Evolutionary conservation across 176 grass and related monocot genomes (phyloP).

Genomic region (Hyparrhenia diplandra): DNA sequence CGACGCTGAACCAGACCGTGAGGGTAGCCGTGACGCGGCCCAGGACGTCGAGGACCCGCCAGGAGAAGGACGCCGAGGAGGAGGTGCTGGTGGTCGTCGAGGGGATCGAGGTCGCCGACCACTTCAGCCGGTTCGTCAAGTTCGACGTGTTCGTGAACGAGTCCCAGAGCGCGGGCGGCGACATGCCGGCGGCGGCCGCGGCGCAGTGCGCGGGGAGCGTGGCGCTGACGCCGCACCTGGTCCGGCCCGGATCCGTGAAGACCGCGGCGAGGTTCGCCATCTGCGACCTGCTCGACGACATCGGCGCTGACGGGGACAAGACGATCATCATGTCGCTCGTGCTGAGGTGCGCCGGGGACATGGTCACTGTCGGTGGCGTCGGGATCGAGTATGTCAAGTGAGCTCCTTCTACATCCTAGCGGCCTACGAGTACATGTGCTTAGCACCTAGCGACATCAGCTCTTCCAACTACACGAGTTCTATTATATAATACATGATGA

Average conservation of each 20-base stretch:
- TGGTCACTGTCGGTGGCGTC: constrained; percentile 37
- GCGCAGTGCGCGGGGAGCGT: constrained; percentile 55
- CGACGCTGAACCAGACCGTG: constrained; percentile 27
- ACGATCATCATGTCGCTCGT: constrained; percentile 49
- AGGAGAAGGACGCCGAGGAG: constrained; percentile 50
- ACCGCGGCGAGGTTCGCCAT: constrained; percentile 54
- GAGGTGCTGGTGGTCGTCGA: constrained; percentile 62
- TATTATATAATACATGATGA: no score
- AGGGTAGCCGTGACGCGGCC: constrained; percentile 41
- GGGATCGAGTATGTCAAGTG: constrained; percentile 35
- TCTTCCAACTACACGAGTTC: no score
- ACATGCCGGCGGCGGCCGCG: background rate
- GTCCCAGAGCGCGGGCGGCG: background rate
- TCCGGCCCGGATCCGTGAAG: constrained; percentile 9
- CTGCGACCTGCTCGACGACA: constrained; percentile 48
- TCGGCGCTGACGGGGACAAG: constrained; percentile 46
- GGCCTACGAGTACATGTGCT: background rate
- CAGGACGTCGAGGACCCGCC: constrained; percentile 21
- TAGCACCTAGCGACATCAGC: no score
- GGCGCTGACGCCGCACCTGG: constrained; percentile 44
- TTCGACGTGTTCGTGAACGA: constrained; percentile 63
- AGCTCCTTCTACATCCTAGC: background rate
- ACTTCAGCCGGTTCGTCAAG: constrained; percentile 43
- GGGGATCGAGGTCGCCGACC: constrained; percentile 39
- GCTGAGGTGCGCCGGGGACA: constrained; percentile 31